A percentile compares a stretch with the other conserved stretches of the same genome.
phyloP scores from a whole-genome alignment of 208 protist genomes.

The Phytomonas sp. region DNA sequence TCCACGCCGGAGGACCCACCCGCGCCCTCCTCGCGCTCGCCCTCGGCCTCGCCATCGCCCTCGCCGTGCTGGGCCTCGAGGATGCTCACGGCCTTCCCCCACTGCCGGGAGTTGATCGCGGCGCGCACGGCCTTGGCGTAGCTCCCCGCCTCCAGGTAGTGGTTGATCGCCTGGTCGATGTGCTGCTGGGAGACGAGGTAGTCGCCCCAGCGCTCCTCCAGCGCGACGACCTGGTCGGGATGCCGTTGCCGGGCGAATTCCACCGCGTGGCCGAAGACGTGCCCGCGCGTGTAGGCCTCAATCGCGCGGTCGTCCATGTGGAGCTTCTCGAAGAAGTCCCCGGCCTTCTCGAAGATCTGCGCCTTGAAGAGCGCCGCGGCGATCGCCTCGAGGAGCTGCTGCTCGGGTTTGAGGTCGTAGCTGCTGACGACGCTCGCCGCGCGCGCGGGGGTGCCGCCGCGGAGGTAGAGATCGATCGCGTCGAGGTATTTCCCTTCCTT shows the following conservation, averaged over 20 bases:
- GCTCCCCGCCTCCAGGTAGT: conserved; percentile 95
- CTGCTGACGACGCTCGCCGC: conserved; percentile 89
- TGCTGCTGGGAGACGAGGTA: conserved; percentile 94
- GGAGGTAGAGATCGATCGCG: conserved; percentile 96
- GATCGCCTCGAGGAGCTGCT: conserved; percentile 92
- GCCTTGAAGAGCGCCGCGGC: conserved; percentile 88
- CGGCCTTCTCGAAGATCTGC: conserved; percentile 93
- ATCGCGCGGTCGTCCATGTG: conserved; percentile 91
- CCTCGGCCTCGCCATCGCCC: conserved; percentile 16
- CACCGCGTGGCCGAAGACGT: conserved; percentile 91
- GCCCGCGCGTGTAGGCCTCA: conserved; percentile 90
- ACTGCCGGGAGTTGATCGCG: conserved; percentile 93
- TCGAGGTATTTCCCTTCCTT: conserved; percentile 89
- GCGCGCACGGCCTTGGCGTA: conserved; percentile 94
- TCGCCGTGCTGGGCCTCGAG: conserved; percentile 61
- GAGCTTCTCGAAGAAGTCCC: conserved; percentile 94
- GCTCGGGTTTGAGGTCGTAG: conserved; percentile 73
- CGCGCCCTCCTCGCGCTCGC: not conserved
- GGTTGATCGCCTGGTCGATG: conserved; percentile 94
- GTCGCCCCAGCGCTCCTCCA: conserved; percentile 96
- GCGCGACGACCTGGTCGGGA: conserved; percentile 49
- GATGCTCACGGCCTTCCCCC: conserved; percentile 87
- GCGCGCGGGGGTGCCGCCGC: conserved; percentile 89
- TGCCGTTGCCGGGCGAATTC: conserved; percentile 77
- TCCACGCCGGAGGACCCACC: conserved; percentile 18